Evolutionary conservation across 106 monocot species (phyloP).

Genomic region (Cymbidium sinense): DNA sequence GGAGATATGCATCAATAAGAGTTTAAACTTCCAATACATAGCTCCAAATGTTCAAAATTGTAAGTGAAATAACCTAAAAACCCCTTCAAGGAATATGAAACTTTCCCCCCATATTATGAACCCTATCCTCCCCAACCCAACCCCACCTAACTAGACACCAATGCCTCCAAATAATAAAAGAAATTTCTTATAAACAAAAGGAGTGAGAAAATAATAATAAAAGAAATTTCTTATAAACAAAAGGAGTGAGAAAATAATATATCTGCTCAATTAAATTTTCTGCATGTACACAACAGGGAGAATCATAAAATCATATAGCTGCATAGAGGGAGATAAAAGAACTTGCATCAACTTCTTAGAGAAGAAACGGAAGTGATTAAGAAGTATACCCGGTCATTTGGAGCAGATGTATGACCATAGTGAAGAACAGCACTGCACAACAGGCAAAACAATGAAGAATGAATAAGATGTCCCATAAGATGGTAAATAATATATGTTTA

Average conservation of each 20-base stretch:
- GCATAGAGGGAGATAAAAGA: neutral
- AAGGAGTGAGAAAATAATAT: neutral
- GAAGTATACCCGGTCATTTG: conserved; percentile 76
- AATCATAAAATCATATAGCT: neutral
- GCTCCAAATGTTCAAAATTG: neutral
- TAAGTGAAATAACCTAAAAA: neutral
- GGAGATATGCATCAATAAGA: neutral
- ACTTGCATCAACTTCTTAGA: neutral
- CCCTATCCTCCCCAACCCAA: neutral
- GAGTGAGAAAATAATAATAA: neutral
- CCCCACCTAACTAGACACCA: too few species aligned
- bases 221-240: neutral
- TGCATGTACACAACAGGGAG: neutral
- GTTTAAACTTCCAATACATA: neutral
- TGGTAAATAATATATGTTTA: too few species aligned
- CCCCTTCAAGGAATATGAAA: neutral
- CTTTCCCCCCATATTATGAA: neutral
- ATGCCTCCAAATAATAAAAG: too few species aligned
- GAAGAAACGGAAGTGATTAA: neutral
- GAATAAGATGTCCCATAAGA: neutral
- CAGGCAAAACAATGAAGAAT: neutral
- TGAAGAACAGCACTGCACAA: conserved; percentile 88
- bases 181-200: neutral
- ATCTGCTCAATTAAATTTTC: neutral
- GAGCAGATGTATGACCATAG: conserved; percentile 99